Evolutionary conservation across 192 early-diverging fungal species (phyloP).

Genomic region (Funneliformis geosporum): DNA sequence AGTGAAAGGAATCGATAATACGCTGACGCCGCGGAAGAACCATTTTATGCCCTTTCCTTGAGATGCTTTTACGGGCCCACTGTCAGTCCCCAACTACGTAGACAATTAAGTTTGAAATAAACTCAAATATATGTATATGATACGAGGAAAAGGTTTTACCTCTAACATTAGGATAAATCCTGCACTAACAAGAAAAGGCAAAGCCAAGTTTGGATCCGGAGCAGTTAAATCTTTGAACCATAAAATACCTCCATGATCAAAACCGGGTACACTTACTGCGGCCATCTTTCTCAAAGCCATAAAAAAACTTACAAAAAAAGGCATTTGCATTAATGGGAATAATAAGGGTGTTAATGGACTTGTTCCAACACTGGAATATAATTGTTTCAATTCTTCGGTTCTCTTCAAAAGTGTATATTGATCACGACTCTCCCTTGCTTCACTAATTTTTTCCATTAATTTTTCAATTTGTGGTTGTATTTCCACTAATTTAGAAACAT

Average conservation of each 20-base stretch:
- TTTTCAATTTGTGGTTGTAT: conserved; percentile 71
- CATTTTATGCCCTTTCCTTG: background rate
- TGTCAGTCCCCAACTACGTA: background rate
- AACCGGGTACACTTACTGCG: conserved; percentile 76
- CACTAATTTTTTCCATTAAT: conserved; percentile 65
- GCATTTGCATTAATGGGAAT: conserved; percentile 69
- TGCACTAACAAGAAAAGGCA: conserved; percentile 73
- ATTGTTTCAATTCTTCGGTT: conserved; percentile 55
- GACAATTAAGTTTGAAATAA: background rate
- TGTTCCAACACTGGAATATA: conserved; percentile 66
- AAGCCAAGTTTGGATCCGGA: conserved; percentile 78
- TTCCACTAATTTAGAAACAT: conserved; percentile 67
- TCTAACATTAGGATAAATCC: conserved; percentile 77
- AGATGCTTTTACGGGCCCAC: background rate
- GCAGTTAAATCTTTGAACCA: conserved; percentile 88
- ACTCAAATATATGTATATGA: too few species aligned
- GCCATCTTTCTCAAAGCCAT: conserved; percentile 82
- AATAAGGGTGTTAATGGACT: conserved; percentile 64
- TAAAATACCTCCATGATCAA: conserved; percentile 69
- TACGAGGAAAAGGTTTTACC: conserved; percentile 32
- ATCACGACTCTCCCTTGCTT: conserved; percentile 62
- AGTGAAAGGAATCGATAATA: background rate
- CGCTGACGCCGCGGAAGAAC: background rate
- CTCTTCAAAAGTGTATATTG: conserved; percentile 43
- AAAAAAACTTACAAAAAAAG: conserved; percentile 85